Percentiles rank a stretch among this genome's conserved stretches.
Evolutionary conservation across 2,329 filamentous ascomycete species (phyloP).

Genomic region (Neophaeococcomyces aloes): DNA sequence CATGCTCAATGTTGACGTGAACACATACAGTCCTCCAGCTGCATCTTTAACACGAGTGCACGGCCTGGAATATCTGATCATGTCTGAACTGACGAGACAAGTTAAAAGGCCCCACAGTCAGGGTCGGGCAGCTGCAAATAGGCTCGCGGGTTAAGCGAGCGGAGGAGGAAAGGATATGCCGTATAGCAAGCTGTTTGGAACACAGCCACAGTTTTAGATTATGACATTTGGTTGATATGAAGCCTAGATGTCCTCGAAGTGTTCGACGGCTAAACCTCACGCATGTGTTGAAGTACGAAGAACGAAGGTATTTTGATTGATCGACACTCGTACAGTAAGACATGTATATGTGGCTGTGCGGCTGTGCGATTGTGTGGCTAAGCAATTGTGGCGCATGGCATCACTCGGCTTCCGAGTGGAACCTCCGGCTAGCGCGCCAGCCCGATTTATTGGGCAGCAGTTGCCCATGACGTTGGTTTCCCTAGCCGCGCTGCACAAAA

Average conservation of each 20-base stretch:
- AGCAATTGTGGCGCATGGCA: too few species aligned
- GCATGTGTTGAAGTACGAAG: too few species aligned
- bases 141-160: background rate
- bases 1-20: background rate
- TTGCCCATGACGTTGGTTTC: background rate
- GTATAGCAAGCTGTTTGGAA: background rate
- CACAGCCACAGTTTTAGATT: conserved; percentile 7
- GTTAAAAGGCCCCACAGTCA: conserved; percentile 1
- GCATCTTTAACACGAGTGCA: conserved; percentile 51
- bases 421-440: too few species aligned
- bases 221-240: background rate
- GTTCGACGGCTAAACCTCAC: too few species aligned
- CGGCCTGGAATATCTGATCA: conserved; percentile 47
- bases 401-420: too few species aligned
- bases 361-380: too few species aligned
- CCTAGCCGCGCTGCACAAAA: background rate
- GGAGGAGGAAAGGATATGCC: background rate
- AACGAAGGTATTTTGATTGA: too few species aligned
- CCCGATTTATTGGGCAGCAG: background rate
- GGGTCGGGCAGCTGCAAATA: background rate
- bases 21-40: conserved; percentile 72
- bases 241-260: background rate
- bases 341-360: too few species aligned
- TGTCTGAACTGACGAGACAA: conserved; percentile 34
- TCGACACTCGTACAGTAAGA: too few species aligned